Evolutionary conservation across 257 asterid species (phyloP), one percentile per base, ranked within the genome.

Genomic region (Ligustrum vulgare): DNA sequence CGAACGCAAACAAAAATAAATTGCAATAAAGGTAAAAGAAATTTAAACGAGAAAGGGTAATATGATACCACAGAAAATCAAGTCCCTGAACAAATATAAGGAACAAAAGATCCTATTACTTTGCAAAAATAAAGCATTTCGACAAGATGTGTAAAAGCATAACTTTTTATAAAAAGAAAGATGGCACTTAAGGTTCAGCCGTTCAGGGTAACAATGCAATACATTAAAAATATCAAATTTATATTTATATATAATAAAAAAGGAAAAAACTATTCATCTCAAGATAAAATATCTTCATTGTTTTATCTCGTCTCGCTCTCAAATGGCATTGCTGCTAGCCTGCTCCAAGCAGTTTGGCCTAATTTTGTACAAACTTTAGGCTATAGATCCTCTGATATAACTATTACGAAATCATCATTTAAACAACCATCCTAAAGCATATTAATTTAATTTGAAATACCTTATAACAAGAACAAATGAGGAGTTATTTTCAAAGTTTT

Each of bases 91-190:
- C 45, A 18, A 58, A 56, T 45, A 1, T 6, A 43, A 43, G 18
- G 51, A 43, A 43, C 51, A 43, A 13, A 43, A 43, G n/a, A 43
- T 43, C 51, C 51, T 43, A 54, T 20, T 54, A 54, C 28, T 20
- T 7, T 18, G n/a, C 62, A 51, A 51, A 6, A n/a, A 1, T 51
- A 33, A 11, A 54, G 34, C 47, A 74, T 45, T 43, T 43, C 6
- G 12, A 8, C 28, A 67, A 77, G 67, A 69, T 20, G 49, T 23
- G 23, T 6, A 47, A 28, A 78, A 18, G 64, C 37, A 72, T 33
- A 77, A 39, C 74, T 68, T 73, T 33, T 37, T 65, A 73, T 73
- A 12, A 71, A 37, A 18, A 37, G 41, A 22, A 67, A 5, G 68
- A 77, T 12, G 31, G 49, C 62, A 51, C 31, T 41, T 37, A 58